phyloP scores from a whole-genome alignment of 2,329 filamentous ascomycete species.

The Microsporum canis region DNA sequence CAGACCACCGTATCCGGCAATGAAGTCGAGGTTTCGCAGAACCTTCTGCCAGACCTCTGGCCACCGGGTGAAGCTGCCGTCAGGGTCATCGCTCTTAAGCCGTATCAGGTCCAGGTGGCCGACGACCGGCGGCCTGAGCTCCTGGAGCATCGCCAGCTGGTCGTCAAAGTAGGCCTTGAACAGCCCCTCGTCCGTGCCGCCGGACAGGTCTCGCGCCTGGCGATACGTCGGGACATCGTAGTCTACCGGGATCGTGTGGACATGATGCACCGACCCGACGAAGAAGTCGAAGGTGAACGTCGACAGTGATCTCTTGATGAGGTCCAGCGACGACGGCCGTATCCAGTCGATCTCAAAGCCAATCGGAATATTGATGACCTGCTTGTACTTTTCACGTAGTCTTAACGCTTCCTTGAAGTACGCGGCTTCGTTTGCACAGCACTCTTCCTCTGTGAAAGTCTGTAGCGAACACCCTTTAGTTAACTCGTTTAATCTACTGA shows the following conservation, averaged over 20 bases:
- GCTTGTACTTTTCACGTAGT: conserved; percentile 57
- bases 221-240: conserved; percentile 60
- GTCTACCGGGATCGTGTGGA: conserved; percentile 77
- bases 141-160: conserved; percentile 68
- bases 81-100: conserved; percentile 60
- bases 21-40: conserved; percentile 59
- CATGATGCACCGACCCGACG: conserved; percentile 86
- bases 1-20: conserved; percentile 64
- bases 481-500: conserved; percentile 14
- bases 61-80: conserved; percentile 48
- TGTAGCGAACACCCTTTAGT: not conserved
- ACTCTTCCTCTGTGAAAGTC: conserved; percentile 11
- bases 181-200: conserved; percentile 58
- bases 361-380: conserved; percentile 65
- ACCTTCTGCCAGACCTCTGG: conserved; percentile 61
- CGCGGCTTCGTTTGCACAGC: conserved; percentile 42
- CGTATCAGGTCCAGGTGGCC: conserved; percentile 92
- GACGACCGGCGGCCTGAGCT: conserved; percentile 63
- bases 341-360: conserved; percentile 95
- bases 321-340: conserved; percentile 50
- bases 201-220: conserved; percentile 46
- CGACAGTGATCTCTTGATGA: conserved; percentile 49
- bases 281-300: conserved; percentile 71
- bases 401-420: conserved; percentile 67
- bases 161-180: conserved; percentile 80